A percentile compares a stretch with the other conserved stretches of the same genome.
Evolutionary conservation across 2,329 filamentous ascomycete genomes (phyloP).

Genomic region (Alternaria atra): DNA sequence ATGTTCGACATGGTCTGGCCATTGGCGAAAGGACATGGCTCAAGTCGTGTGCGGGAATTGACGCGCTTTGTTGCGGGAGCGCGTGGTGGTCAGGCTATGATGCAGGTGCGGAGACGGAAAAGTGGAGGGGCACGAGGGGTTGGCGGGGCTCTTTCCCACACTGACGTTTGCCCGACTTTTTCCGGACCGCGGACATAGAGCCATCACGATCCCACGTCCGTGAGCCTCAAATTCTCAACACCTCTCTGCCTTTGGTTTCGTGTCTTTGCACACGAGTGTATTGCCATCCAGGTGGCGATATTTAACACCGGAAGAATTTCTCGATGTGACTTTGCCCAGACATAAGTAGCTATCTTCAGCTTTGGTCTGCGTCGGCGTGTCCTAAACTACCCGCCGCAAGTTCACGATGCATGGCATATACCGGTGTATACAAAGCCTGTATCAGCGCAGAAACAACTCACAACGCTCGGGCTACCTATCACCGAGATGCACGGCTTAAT

Average conservation of each 20-base stretch:
- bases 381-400: not conserved
- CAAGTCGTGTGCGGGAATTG: conserved; percentile 5
- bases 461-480: conserved; percentile 18
- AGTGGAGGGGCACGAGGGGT: conserved; percentile 36
- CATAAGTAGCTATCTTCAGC: not conserved
- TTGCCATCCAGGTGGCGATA: not conserved
- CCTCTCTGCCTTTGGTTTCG: not conserved
- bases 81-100: conserved; percentile 23
- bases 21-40: not conserved
- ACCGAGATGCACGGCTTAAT: conserved; percentile 10
- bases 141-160: conserved; percentile 12
- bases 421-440: not conserved
- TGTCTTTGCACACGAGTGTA: not conserved
- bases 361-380: not conserved
- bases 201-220: conserved; percentile 5
- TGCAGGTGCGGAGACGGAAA: conserved; percentile 28
- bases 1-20: conserved; percentile 8
- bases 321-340: not conserved
- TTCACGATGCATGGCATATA: not conserved
- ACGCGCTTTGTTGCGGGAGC: conserved; percentile 40
- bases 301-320: not conserved
- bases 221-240: not conserved
- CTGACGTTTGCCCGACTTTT: conserved; percentile 33
- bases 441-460: not conserved
- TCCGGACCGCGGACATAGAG: conserved; percentile 39